phyloP scores from a whole-genome alignment of 345 rosid species.

The Acer saccharum region DNA sequence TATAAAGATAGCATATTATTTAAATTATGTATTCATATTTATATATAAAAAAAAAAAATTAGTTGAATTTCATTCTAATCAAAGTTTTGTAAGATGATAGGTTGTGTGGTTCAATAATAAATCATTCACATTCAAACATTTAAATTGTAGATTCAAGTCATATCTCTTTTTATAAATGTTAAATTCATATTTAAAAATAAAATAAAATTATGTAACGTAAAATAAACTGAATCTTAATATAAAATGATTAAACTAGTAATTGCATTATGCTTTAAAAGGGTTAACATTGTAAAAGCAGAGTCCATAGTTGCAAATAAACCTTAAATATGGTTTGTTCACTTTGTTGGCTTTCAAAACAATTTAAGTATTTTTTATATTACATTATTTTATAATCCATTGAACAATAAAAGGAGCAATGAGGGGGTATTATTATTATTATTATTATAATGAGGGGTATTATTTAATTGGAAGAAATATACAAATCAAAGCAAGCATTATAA shows the following conservation, averaged over 20 bases:
- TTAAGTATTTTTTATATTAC: background rate
- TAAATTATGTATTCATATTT: no score
- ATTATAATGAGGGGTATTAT: no score
- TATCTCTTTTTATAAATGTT: no score
- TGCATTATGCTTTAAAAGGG: background rate
- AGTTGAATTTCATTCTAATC: no score
- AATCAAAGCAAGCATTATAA: constrained; percentile 17
- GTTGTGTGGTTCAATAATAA: no score
- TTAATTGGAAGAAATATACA: background rate
- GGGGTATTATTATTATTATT: background rate
- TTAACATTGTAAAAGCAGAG: background rate
- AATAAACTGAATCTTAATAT: background rate
- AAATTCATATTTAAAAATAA: no score
- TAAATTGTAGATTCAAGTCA: no score
- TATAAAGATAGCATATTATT: no score
- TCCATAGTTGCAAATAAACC: constrained; percentile 9
- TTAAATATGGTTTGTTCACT: background rate
- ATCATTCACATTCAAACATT: no score
- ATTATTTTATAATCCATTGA: background rate
- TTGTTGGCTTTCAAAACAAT: background rate
- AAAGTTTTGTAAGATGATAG: no score
- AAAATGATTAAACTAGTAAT: background rate
- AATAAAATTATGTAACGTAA: background rate
- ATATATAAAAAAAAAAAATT: no score
- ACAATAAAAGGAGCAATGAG: background rate